Evolutionary conservation across 2,329 filamentous ascomycete species (phyloP).

Genomic region (Colletotrichum echinochloae): DNA sequence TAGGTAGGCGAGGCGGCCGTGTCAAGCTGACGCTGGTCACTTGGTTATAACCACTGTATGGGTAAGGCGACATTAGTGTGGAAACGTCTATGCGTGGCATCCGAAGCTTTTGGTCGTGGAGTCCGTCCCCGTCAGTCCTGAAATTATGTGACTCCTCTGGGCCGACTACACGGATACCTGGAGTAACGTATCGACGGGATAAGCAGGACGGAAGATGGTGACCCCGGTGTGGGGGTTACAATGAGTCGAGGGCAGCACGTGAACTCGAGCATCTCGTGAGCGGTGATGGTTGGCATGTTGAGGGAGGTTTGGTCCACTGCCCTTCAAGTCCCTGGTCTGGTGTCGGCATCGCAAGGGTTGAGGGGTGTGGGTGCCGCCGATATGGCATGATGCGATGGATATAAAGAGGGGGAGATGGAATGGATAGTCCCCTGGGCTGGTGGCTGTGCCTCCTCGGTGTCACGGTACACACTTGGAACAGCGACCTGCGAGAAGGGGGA

Average conservation of each 20-base stretch:
- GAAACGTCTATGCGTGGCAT: background rate
- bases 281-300: background rate
- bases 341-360: background rate
- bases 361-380: constrained; percentile 13
- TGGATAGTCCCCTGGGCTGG: background rate
- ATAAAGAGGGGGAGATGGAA: constrained; percentile 2
- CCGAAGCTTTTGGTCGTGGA: background rate
- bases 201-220: constrained; percentile 11
- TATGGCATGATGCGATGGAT: constrained; percentile 19
- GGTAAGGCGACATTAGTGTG: constrained; percentile 3
- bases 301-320: too few relatives aligned
- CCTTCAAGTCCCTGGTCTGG: background rate
- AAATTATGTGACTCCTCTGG: constrained; percentile 7
- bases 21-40: background rate
- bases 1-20: constrained; percentile 8
- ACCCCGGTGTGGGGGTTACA: constrained; percentile 26
- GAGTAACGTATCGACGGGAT: constrained; percentile 5
- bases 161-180: background rate
- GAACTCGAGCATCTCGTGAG: constrained; percentile 1
- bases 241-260: constrained; percentile 30
- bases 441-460: background rate
- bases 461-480: background rate
- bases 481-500: background rate
- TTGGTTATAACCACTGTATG: background rate
- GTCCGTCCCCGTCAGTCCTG: constrained; percentile 9